A percentile compares a stretch with the other conserved stretches of the same genome.
Conservation (phyloP, 2,329 filamentous ascomycete species). For the Nemania abortiva region DNA sequence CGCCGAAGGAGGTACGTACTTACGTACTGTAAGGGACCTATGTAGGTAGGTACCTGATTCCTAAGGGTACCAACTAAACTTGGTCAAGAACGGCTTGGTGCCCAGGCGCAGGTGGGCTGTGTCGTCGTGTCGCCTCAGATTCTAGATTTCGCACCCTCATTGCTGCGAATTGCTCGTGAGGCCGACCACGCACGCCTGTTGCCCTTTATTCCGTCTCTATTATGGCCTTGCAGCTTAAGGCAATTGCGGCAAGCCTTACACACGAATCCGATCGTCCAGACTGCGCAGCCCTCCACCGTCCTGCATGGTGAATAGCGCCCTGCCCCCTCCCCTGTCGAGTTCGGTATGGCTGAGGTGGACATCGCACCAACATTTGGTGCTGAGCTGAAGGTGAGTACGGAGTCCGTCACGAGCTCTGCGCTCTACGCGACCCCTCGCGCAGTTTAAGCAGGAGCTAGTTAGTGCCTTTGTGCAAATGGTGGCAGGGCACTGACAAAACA, state of each 20-base stretch:
- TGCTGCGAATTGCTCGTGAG: constrained; percentile 5
- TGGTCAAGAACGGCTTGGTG: not conserved
- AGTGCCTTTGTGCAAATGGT: too few relatives aligned
- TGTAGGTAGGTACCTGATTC: not conserved
- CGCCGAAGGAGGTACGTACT: not conserved
- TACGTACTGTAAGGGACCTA: not conserved
- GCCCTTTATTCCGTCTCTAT: constrained; percentile 7
- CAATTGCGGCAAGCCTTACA: constrained; percentile 26
- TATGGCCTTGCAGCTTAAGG: constrained; percentile 35
- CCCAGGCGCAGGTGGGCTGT: not conserved
- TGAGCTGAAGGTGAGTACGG: constrained; percentile 88
- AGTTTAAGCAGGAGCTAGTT: not conserved
- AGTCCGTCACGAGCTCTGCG: constrained; percentile 36
- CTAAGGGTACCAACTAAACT: not conserved
- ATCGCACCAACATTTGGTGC: constrained; percentile 88
- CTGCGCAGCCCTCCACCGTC: constrained; percentile 19
- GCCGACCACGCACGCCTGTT: constrained; percentile 17
- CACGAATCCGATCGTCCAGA: constrained; percentile 23
- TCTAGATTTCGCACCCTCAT: constrained; percentile 12
- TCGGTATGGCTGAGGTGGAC: constrained; percentile 83
- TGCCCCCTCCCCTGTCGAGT: constrained; percentile 35
- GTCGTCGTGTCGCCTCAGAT: constrained; percentile 15
- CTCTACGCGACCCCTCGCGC: constrained; percentile 20
- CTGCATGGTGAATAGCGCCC: constrained; percentile 43
- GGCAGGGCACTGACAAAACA: constrained; percentile 16